Percentiles rank a stretch among this genome's conserved stretches.
Conservation (phyloP, 2,329 filamentous ascomycete species). For the Thermothelomyces thermophilus region DNA sequence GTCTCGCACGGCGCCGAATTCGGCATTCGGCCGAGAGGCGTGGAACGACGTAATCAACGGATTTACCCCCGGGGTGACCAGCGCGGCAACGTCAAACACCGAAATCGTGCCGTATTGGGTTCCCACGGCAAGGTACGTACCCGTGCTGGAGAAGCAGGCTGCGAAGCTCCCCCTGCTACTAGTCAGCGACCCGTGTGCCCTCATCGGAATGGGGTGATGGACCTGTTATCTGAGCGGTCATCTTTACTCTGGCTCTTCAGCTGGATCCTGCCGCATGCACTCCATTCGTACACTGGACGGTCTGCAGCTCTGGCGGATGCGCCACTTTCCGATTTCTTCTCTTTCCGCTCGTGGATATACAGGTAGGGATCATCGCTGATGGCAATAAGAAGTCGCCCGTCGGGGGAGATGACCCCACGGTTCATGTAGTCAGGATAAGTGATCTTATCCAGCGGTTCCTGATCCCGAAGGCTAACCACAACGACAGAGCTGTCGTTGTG, state of each 20-base stretch:
- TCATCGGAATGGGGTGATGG: neutral
- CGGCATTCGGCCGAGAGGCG: constrained; percentile 66
- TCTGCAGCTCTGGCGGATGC: constrained; percentile 23
- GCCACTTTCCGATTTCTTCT: constrained; percentile 30
- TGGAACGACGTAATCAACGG: constrained; percentile 69
- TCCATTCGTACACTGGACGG: constrained; percentile 42
- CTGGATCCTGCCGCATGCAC: constrained; percentile 44
- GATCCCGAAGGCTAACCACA: constrained; percentile 66
- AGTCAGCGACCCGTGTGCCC: constrained; percentile 9
- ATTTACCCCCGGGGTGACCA: constrained; percentile 42
- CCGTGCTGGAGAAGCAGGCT: constrained; percentile 67
- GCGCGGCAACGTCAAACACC: constrained; percentile 55
- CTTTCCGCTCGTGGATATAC: constrained; percentile 66
- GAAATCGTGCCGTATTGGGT: constrained; percentile 77
- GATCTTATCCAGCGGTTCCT: constrained; percentile 60
- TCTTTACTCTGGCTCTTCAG: constrained; percentile 51
- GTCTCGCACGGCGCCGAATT: constrained; percentile 73
- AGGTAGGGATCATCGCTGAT: constrained; percentile 83
- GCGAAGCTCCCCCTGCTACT: constrained; percentile 63
- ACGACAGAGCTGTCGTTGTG: constrained; percentile 91
- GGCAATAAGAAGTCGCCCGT: constrained; percentile 71
- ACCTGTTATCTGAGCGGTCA: constrained; percentile 48
- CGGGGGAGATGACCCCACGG: constrained; percentile 85
- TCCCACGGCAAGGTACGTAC: constrained; percentile 65
- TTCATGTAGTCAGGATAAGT: constrained; percentile 83